phyloP scores from a whole-genome alignment of 2,329 filamentous ascomycete species.

The Torrubiella hemipterigena region DNA sequence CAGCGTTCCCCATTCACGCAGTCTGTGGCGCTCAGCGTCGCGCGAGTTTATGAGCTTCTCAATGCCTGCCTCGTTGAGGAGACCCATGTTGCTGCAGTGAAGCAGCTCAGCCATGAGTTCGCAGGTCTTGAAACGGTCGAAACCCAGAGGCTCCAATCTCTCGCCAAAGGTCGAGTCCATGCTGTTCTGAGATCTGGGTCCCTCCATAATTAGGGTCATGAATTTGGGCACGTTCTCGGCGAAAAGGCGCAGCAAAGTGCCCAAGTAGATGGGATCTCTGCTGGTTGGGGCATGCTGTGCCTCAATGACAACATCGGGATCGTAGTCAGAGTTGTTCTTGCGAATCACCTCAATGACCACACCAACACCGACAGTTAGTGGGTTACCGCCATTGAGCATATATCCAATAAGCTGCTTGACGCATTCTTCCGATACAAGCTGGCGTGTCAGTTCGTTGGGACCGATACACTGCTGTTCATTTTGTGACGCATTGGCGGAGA shows the following conservation, averaged over 20 bases:
- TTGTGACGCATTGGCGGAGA: conserved; percentile 94
- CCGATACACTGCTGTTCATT: conserved; percentile 99
- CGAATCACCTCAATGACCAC: conserved; percentile 97
- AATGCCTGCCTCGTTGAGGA: conserved; percentile 83
- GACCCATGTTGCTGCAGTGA: conserved; percentile 97
- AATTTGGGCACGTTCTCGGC: conserved; percentile 88
- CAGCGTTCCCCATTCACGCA: conserved; percentile 68
- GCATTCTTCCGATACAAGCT: conserved; percentile 79
- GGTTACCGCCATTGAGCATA: conserved; percentile 90
- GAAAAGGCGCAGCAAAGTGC: conserved; percentile 78
- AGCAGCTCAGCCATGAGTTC: conserved; percentile 96
- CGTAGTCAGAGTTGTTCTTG: conserved; percentile 99
- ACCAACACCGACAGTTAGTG: conserved; percentile 88
- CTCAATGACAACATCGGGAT: conserved; percentile 78
- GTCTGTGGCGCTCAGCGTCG: conserved; percentile 67
- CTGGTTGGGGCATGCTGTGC: conserved; percentile 69
- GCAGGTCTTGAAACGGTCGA: conserved; percentile 97
- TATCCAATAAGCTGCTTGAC: conserved; percentile 75
- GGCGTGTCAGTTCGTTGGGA: conserved; percentile 89
- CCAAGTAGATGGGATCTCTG: conserved; percentile 90
- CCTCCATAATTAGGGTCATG: conserved; percentile 77
- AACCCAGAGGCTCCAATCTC: conserved; percentile 86
- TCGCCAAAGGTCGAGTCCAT: conserved; percentile 81
- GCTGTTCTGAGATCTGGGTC: conserved; percentile 59
- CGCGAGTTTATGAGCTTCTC: conserved; percentile 74